Percentiles rank a stretch among this genome's conserved stretches.
phyloP scores from a whole-genome alignment of 1,139 yeast species.

The Blastobotrys capitulatus region DNA sequence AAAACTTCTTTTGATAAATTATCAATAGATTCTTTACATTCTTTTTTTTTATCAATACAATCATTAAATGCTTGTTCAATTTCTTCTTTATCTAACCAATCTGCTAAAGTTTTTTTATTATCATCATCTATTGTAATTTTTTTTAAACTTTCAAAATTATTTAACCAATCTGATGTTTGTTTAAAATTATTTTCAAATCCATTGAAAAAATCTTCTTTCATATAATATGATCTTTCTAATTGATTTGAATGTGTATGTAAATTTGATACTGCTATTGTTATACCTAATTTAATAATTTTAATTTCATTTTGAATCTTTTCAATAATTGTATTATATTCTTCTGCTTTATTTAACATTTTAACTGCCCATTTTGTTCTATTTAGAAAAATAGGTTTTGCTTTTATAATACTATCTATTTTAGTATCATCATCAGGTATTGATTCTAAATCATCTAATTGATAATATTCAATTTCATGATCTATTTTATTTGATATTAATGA shows the following conservation, averaged over 20 bases:
- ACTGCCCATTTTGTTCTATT: slow-evolving; percentile 17
- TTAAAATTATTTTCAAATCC: slow-evolving; percentile 23
- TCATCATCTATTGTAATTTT: slow-evolving; percentile 14
- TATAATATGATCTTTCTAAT: slow-evolving; percentile 24
- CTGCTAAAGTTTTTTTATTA: slow-evolving; percentile 17
- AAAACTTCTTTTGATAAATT: slow-evolving; percentile 9
- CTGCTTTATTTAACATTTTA: slow-evolving; percentile 12
- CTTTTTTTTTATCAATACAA: slow-evolving; percentile 14
- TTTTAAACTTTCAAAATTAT: slow-evolving; percentile 14
- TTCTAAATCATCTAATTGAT: not conserved
- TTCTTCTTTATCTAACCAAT: slow-evolving; percentile 25
- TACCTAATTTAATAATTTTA: slow-evolving; percentile 25
- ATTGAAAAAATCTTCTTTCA: slow-evolving; percentile 23
- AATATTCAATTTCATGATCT: not conserved
- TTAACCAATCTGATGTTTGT: slow-evolving; percentile 24
- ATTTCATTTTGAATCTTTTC: slow-evolving; percentile 17
- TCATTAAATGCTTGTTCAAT: slow-evolving; percentile 16
- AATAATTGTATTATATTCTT: slow-evolving; percentile 10
- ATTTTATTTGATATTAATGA: slow-evolving; percentile 11
- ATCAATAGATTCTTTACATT: slow-evolving; percentile 14
- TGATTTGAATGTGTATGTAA: slow-evolving; percentile 26
- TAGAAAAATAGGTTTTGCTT: slow-evolving; percentile 6
- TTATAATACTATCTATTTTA: not conserved
- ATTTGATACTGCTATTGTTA: slow-evolving; percentile 28
- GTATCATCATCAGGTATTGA: not conserved